Evolutionary conservation across 2,329 filamentous ascomycete genomes (phyloP), one percentile per base, ranked within the genome.

Genomic region (Pseudocercospora macadamiae): DNA sequence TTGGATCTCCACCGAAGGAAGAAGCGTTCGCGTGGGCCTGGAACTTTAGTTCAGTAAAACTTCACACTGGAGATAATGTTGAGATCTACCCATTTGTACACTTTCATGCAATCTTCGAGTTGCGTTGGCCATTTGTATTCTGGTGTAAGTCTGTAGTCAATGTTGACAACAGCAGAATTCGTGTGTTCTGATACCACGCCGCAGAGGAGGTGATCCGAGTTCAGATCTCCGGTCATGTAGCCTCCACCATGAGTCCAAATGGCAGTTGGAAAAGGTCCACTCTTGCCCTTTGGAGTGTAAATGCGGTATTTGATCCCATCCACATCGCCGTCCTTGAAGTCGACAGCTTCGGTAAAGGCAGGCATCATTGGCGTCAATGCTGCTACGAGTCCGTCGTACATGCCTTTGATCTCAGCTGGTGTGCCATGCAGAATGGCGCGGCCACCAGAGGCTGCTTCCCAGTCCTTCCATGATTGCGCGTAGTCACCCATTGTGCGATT

Each of bases 111-210:
- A 61, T 81, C 79, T 26, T 78, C 67, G 14, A 77, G 68, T 21
- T 76, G 74, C 1, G 71, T 71, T 4, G 79, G 79, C 64, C 79
- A 82, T 14, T 72, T 71, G 61, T 75, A 57, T 56, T 81, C 76
- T 0, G 79, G 79, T 2, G 78, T 75, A 14, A 80, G 71, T 61
- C 76, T 70, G 57, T 79, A 79, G 26, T 76, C 75, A 3, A 79
- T 72, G 66, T 77, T 77, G 7, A 79, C 57, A 4, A 69, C 57
- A 3, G 57, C 63, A 51, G 57, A 61, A 19, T 65, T 61, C n/a
- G 64, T 66, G 34, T 67, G 53, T 51, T 66, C 63, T 12, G 61
- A 54, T 4, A 69, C 51, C 4, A 66, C 55, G 9, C 61, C 61
- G 55, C 67, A 69, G n/a, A 66, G 23, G 10, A 64, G 21, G 36